Base-by-base conservation (phyloP, 2,329 filamentous ascomycete genomes). In the Verticillium nonalfalfae region DNA sequence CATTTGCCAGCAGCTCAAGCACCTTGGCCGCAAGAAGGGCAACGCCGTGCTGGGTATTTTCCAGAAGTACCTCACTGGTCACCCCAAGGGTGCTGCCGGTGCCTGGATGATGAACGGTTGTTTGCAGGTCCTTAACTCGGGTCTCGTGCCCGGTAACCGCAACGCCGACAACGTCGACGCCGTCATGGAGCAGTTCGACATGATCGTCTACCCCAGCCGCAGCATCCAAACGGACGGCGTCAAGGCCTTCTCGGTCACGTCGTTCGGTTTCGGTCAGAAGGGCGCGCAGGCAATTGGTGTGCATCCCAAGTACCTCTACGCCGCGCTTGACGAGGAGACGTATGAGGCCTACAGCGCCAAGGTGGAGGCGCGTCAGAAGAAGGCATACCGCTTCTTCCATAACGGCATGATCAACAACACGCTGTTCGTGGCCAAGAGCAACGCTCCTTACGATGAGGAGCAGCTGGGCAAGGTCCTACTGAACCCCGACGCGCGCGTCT, bases 51-150 rank as follows among this genome's bases (percentile, higher is more conserved):
- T 98, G 66, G 95, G 93, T 81, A 93, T 99, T 75, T 99, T 98
- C 90, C 95, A 99, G 80, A 99, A 99, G 79, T 98, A 96, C 77
- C 88, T 99, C 64, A 99, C 96, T 60, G 95, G 95, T 76, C 95
- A 99, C 75, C 95, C 95, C 71, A 99, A 99, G 87, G 95, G 95
- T 88, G 94, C 95, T 71, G 95, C 95, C 63, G 95, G 95, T 82
- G 95, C 94, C 57, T 99, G 95, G 93, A 99, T 99, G 95, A 88
- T 99, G 85, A 99, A 99, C 82, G 95, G 95, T 67, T 95, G 91
- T 75, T 81, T 99, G 74, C 95, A 99, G 76, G 92, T 97, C 56
- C 86, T 99, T 70, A 96, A 98, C 82, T 89, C 85, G 59, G 95
- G 95, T 72, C 82, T 99, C 58, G 94, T 99, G 31, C 95, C 95